A percentile compares a stretch with the other conserved stretches of the same genome.
Evolutionary conservation across 805 yeast species (phyloP).

Genomic region (Metschnikowia cubensis): DNA sequence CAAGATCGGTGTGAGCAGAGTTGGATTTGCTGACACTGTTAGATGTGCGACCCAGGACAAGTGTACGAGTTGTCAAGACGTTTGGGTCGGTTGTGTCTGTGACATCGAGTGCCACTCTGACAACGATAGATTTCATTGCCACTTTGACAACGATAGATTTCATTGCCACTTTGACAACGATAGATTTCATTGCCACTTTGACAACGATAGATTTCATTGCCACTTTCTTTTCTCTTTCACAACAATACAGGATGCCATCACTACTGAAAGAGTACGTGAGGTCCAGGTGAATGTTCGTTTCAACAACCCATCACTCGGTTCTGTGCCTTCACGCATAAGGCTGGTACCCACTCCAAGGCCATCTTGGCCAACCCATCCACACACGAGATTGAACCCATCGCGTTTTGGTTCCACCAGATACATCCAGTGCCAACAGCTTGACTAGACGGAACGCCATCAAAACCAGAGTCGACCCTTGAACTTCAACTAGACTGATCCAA

Average conservation of each 20-base stretch:
- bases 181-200: too few relatives aligned
- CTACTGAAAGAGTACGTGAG: constrained; percentile 57
- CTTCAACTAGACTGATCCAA: constrained; percentile 52
- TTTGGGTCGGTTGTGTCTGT: constrained; percentile 54
- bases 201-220: too few relatives aligned
- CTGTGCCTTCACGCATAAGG: constrained; percentile 63
- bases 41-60: constrained; percentile 65
- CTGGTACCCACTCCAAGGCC: constrained; percentile 62
- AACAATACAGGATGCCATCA: constrained; percentile 59
- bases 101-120: constrained; percentile 62
- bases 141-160: too few relatives aligned
- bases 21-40: constrained; percentile 61
- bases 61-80: constrained; percentile 57
- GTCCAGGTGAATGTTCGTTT: constrained; percentile 55
- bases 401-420: constrained; percentile 61
- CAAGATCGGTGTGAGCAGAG: constrained; percentile 58
- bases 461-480: constrained; percentile 57
- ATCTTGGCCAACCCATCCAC: constrained; percentile 60
- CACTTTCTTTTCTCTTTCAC: too few relatives aligned
- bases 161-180: too few relatives aligned
- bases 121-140: constrained; percentile 58
- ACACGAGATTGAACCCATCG: constrained; percentile 53
- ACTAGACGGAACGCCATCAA: constrained; percentile 65
- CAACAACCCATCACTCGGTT: constrained; percentile 63
- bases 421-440: constrained; percentile 57